Evolutionary conservation across 108 stramenopile genomes (phyloP), one percentile per base, ranked within the genome.

Genomic region (Fistulifera solaris): DNA sequence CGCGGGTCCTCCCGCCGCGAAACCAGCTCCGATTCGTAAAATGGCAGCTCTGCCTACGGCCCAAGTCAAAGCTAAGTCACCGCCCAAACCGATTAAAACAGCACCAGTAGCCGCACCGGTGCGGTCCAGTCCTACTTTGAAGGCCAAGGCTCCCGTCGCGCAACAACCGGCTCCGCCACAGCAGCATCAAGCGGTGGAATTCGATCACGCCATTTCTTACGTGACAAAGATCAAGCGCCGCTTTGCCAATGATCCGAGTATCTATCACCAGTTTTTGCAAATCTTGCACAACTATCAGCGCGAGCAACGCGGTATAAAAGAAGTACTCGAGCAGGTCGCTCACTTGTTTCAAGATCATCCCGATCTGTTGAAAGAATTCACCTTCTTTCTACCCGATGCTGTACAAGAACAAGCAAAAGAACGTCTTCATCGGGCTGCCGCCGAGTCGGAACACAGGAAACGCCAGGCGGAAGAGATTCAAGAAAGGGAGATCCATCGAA

Each of bases 281-380:
- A 98, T 98, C 56, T 73, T 99, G 40, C 97, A 98, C 78, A 96
- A 94, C 7, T 99, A 99, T 68, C 97, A 98, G 61, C 94, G 94
- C 58, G 96, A 98, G 62, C 96, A 98, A 62, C 87, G 93, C n/a
- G 88, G 89, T 0, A 96, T 99, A 70, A 96, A 97, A 54, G 94
- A 97, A 44, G 98, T 96, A 18, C 67, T 96, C 22, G 94, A 94
- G 50, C 90, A 97, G 67, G 97, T 98, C 5, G 94, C 96, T 0
- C 41, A 75, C 4, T 73, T 99, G 35, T 99, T 99, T 75, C 83
- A 91, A 1, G 99, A 98, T 61, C 99, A 99, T 61, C 89, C 95
- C 0, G 99, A 98, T 70, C 73, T 99, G 28, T 64, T 99, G 25
- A 93, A 94, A 60, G 94, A 99, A 56, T 98, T 99, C 63, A 97